Base-by-base conservation (phyloP, 306 rosid genomes). In the Lagenaria siceraria region DNA sequence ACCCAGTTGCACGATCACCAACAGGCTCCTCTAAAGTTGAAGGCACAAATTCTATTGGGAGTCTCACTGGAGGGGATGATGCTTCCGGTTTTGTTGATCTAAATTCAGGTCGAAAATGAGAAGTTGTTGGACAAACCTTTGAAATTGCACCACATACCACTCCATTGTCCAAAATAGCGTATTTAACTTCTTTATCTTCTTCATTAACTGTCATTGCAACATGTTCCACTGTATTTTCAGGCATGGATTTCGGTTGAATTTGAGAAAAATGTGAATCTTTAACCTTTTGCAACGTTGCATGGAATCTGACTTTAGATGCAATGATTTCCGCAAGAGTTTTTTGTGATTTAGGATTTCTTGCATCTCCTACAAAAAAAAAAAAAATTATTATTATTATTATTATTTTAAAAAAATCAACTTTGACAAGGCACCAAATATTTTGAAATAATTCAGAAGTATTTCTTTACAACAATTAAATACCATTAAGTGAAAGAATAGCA, bases 401-500 rank as follows among this genome's bases (percentile, higher is more conserved):
- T 6, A 51, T 51, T 6, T 1, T 43, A 80, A 54, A 51, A 22
- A 14, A 66, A 40, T 63, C 55, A 76, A 48, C 66, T 29, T 43
- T 24, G 25, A 43, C 49, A 78, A 72, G 46, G 7, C 8, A 6
- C 59, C 36, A 3, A 6, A 38, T 48, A 24, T 36, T 52, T 77
- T 73, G 48, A 12, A 62, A 68, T 53, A 21, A 31, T 72, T 49
- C 27, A n/a, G 6, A 48, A 60, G 43, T 25, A 18, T 11, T 73
- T 19, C 46, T 22, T 19, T 22, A 10, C 1, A 74, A 43, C 64
- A 74, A 82, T 71, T 66, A 17, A 43, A 74, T 85, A 91, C 97
- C 92, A 4, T 88, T 33, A 59, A 82, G 84, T 12, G 92, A 81
- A 56, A 81, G 43, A 81, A 88, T 81, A 61, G 78, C 86, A 15